Conservation (phyloP, 192 early-diverging fungal species). For the Geranomyces variabilis region DNA sequence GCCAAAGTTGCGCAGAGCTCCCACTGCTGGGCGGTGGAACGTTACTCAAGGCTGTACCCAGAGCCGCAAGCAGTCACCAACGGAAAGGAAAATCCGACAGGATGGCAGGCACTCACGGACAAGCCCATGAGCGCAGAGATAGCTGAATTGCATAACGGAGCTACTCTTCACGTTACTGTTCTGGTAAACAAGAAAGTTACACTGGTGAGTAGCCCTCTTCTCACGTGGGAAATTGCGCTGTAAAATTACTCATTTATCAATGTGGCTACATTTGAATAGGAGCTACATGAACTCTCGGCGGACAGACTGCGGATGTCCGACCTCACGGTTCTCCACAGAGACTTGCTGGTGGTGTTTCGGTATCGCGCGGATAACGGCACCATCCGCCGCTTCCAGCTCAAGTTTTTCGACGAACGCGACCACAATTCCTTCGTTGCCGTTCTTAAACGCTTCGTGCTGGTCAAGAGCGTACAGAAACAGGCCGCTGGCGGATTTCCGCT, state of each 20-base stretch:
- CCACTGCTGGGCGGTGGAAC: conserved; percentile 3
- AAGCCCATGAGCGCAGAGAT: conserved; percentile 8
- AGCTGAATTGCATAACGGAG: background rate
- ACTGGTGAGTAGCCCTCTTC: background rate
- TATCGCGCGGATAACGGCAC: conserved; percentile 12
- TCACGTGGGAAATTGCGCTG: background rate
- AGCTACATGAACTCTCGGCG: conserved; percentile 16
- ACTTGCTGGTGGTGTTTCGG: background rate
- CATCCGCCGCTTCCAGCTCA: conserved; percentile 15
- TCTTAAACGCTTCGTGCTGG: background rate
- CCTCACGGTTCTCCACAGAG: conserved; percentile 11
- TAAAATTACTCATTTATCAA: background rate
- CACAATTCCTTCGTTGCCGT: background rate
- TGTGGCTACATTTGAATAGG: no score
- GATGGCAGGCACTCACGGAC: conserved; percentile 13
- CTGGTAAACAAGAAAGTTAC: background rate
- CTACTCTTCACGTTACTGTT: background rate
- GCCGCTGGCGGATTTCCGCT: background rate
- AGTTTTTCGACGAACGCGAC: conserved; percentile 1
- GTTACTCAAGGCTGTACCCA: conserved; percentile 17
- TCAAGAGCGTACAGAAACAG: background rate
- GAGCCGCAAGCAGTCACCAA: background rate
- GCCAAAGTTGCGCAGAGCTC: background rate
- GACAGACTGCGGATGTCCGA: background rate
- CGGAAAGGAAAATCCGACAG: background rate